phyloP scores from a whole-genome alignment of 495 filamentous ascomycete species.

The Neurospora sp. region DNA sequence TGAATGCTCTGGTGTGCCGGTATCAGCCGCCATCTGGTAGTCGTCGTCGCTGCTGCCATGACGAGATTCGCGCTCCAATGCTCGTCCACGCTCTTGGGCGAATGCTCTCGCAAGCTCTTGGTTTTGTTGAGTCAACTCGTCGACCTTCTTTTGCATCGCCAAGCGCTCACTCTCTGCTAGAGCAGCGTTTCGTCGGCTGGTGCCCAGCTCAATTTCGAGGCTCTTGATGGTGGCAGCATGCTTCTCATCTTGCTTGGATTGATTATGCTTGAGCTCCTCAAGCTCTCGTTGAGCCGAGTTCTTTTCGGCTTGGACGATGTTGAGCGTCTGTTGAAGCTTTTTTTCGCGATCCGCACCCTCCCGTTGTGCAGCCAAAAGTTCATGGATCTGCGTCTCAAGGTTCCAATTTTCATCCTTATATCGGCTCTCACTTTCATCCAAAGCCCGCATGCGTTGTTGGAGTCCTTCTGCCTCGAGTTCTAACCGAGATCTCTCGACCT shows the following conservation, averaged over 20 bases:
- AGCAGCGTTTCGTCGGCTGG: conserved; percentile 62
- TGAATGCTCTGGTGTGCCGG: conserved; percentile 75
- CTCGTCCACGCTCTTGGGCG: conserved; percentile 56
- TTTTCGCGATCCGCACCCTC: conserved; percentile 71
- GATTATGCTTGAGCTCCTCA: conserved; percentile 71
- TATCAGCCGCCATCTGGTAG: conserved; percentile 53
- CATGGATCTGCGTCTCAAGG: conserved; percentile 79
- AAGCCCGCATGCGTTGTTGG: conserved; percentile 60
- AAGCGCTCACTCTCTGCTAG: conserved; percentile 64
- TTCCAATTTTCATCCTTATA: conserved; percentile 99
- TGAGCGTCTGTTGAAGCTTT: conserved; percentile 62
- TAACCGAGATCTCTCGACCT: conserved; percentile 62
- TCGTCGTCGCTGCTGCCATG: conserved; percentile 50
- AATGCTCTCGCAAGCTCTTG: conserved; percentile 73
- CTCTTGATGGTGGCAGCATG: conserved; percentile 63
- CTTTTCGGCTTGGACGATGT: conserved; percentile 62
- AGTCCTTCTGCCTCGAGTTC: conserved; percentile 75
- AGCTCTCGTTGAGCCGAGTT: conserved; percentile 65
- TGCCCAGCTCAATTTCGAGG: conserved; percentile 76
- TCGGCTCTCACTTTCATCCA: conserved; percentile 88
- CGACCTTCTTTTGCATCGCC: conserved; percentile 66
- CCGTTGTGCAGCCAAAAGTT: conserved; percentile 55
- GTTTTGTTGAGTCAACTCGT: conserved; percentile 79
- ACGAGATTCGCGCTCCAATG: conserved; percentile 50
- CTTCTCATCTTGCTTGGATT: conserved; percentile 73